Evolutionary conservation across 257 asterid species (phyloP).

Genomic region (Apocynum venetum): DNA sequence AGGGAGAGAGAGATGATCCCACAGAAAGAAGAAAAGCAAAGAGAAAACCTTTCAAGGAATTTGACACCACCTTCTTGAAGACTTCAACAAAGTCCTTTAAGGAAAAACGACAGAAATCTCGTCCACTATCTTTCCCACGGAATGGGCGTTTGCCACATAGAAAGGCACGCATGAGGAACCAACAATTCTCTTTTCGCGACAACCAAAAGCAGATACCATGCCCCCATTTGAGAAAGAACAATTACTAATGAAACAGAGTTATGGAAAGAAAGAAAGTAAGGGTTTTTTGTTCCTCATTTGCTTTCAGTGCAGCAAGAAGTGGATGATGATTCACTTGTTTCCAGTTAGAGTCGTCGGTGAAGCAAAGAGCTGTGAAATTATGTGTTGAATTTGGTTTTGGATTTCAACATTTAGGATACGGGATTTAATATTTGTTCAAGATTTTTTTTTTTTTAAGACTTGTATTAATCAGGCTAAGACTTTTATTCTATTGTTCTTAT

Average conservation of each 20-base stretch:
- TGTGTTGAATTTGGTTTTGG: too few species aligned
- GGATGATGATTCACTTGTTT: too few species aligned
- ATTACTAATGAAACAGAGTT: not conserved
- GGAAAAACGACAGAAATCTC: slow-evolving; percentile 31
- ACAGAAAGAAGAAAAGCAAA: slow-evolving; percentile 3
- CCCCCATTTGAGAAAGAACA: not conserved
- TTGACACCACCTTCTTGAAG: slow-evolving; percentile 19
- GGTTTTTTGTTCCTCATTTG: too few species aligned
- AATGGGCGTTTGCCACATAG: slow-evolving; percentile 46
- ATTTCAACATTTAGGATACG: too few species aligned
- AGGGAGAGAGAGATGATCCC: slow-evolving; percentile 4
- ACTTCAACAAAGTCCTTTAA: not conserved
- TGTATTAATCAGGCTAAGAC: too few species aligned
- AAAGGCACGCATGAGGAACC: slow-evolving; percentile 27
- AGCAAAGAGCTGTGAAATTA: too few species aligned
- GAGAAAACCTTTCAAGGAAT: slow-evolving; percentile 10
- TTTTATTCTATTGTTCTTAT: too few species aligned
- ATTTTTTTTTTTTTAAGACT: too few species aligned
- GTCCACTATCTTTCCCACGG: slow-evolving; percentile 34
- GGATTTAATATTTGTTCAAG: too few species aligned
- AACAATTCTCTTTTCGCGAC: slow-evolving; percentile 19
- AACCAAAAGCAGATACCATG: not conserved
- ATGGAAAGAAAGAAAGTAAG: too few species aligned
- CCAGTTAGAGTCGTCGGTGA: too few species aligned
- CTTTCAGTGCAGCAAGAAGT: too few species aligned